These are phyloP conservation scores for Claviceps paspali DNA, from an alignment of 2,329 filamentous ascomycete genomes.

Conservation along the genomic window DNA sequence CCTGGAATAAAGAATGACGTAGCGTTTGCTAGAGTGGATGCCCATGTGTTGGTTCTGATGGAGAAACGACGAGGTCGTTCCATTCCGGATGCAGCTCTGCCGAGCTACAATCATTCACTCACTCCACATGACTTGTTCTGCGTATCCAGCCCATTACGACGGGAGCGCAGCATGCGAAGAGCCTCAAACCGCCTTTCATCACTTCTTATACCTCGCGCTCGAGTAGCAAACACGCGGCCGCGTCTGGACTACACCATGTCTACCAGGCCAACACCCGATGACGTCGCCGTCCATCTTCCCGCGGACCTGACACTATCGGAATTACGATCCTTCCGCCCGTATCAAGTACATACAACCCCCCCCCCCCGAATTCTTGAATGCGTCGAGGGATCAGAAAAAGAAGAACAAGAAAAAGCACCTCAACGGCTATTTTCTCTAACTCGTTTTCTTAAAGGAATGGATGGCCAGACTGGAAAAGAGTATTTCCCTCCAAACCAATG, in stretches of 20 bases:
- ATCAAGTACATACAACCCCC: conserved; percentile 24
- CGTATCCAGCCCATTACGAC: too few species aligned
- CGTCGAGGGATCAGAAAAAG: too few species aligned
- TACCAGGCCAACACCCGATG: conserved; percentile 5
- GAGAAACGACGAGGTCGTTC: too few species aligned
- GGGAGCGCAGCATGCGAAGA: neutral
- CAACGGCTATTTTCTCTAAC: neutral
- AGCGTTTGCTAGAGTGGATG: too few species aligned
- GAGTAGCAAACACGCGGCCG: too few species aligned
- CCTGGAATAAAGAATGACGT: too few species aligned
- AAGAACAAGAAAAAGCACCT: too few species aligned
- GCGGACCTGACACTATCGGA: conserved; percentile 25
- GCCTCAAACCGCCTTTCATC: neutral
- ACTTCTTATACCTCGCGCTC: neutral
- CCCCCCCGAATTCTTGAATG: too few species aligned
- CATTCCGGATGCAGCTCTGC: too few species aligned
- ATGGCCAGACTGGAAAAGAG: conserved; percentile 29
- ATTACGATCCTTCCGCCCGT: conserved; percentile 29
- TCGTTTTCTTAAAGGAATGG: conserved; percentile 30
- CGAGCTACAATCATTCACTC: too few species aligned
- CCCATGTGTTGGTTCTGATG: too few species aligned
- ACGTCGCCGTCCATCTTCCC: conserved; percentile 25
- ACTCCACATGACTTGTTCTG: too few species aligned
- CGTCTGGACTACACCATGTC: conserved; percentile 1
- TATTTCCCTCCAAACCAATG: conserved; percentile 27